Base-by-base conservation (phyloP, 225 moss, liverwort and hornwort genomes). In the Polytrichum formosum region DNA sequence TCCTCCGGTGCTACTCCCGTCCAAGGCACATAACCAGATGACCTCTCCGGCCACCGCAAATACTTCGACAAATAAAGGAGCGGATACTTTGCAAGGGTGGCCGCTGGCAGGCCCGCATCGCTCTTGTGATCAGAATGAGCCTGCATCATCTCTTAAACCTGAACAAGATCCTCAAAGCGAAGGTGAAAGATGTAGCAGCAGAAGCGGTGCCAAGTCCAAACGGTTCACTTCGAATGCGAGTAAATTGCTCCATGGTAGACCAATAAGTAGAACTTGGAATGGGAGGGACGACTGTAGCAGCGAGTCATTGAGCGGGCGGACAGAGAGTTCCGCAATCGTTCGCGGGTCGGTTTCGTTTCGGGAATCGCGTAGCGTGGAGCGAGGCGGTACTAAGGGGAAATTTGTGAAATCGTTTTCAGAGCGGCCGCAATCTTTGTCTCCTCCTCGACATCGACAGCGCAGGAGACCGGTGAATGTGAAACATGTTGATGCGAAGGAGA, bases 11-110 rank as follows among this genome's bases (percentile, higher is more conserved):
- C 54, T 85, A 64, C 78, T 78, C 37, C 81, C 76, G 26, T 81
- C 85, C 67, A 81, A 85, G 73, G 67, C 68, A 54, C 85, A 85
- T 53, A 85, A 85, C 56, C 85, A 76, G 71, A 73, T 81, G 76
- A 68, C 60, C 18, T 71, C 77, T 10, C 67, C 71, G 1, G 69
- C 64, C 19, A 65, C 67, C 46, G 75, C 54, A 63, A 64, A 70
- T n/a, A 22, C 21, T 1, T 22, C 61, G 18, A 78, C 68, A 64
- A 75, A 75, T 56, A 9, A 66, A n/a, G 79, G 82, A 1, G 56
- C 54, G 30, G 64, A 70, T n/a, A 10, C 75, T 64, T 65, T 78
- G 46, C 82, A 82, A 75, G 86, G 86, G 30, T 81, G 86, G 86
- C 83, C 83, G 8, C 56, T 81, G 5, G 83, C 73, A 63, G 59